phyloP scores from a whole-genome alignment of 768 basidiomycete species.

The Russula virescens region DNA sequence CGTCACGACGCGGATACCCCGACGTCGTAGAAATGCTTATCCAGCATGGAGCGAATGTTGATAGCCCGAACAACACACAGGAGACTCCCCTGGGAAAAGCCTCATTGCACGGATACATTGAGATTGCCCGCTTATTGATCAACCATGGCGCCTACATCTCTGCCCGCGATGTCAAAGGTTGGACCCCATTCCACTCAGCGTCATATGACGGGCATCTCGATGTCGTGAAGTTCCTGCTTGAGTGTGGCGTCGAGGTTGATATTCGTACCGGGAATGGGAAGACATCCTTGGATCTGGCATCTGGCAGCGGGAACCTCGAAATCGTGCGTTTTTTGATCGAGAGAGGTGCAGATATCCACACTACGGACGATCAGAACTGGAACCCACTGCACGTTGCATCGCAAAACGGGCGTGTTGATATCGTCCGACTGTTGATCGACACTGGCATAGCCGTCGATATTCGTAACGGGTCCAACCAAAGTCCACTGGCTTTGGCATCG shows the following conservation, averaged over 20 bases:
- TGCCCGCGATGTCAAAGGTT: not conserved
- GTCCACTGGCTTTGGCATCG: not conserved
- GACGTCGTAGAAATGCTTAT: not conserved
- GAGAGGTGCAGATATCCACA: not conserved
- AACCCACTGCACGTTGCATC: not conserved
- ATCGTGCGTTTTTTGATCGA: not conserved
- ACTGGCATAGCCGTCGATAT: not conserved
- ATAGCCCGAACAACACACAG: not conserved
- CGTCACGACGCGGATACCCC: not conserved
- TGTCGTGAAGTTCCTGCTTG: not conserved
- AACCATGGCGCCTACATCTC: not conserved
- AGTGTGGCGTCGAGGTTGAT: not conserved
- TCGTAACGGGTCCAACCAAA: too few species aligned
- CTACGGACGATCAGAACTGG: not conserved
- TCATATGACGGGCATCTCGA: not conserved
- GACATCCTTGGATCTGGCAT: not conserved
- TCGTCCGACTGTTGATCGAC: not conserved
- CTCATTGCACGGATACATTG: not conserved
- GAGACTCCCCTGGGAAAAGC: not conserved
- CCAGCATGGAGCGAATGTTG: not conserved
- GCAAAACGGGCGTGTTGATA: not conserved
- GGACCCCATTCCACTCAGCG: not conserved
- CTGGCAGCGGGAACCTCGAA: not conserved
- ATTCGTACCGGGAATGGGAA: not conserved
- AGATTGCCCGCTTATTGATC: not conserved